These are phyloP conservation scores for Leishmania turanica DNA, from an alignment of 208 protist genomes.

Conservation along the genomic window DNA sequence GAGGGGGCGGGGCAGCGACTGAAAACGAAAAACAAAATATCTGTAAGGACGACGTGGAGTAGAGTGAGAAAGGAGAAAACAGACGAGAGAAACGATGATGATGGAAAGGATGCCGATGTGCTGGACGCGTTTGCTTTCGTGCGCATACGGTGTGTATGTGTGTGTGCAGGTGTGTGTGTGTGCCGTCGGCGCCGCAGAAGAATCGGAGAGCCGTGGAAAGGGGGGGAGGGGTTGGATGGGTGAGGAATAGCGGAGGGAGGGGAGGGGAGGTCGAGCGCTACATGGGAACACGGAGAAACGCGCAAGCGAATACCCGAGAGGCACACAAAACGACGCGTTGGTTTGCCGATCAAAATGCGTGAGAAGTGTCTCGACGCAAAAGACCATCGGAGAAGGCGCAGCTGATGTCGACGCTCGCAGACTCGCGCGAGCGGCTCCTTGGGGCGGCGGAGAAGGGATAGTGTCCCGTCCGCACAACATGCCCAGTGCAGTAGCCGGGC, in stretches of 20 bases:
- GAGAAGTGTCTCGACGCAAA: background rate
- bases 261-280: background rate
- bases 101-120: background rate
- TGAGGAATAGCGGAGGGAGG: background rate
- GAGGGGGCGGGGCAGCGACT: background rate
- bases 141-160: background rate
- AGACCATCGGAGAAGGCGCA: background rate
- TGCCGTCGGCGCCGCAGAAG: background rate
- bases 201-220: background rate
- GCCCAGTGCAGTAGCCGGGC: background rate
- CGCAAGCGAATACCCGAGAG: background rate
- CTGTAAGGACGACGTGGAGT: background rate
- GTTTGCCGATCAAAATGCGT: background rate
- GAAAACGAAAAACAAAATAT: background rate
- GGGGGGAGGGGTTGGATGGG: background rate
- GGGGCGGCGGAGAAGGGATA: background rate
- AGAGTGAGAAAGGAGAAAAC: background rate
- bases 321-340: background rate
- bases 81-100: background rate
- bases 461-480: background rate
- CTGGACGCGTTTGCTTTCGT: background rate
- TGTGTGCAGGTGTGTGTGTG: background rate
- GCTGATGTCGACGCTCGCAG: background rate
- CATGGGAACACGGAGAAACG: background rate
- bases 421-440: background rate